Base-by-base conservation (phyloP, 2,329 filamentous ascomycete genomes). In the Claviceps monticola region DNA sequence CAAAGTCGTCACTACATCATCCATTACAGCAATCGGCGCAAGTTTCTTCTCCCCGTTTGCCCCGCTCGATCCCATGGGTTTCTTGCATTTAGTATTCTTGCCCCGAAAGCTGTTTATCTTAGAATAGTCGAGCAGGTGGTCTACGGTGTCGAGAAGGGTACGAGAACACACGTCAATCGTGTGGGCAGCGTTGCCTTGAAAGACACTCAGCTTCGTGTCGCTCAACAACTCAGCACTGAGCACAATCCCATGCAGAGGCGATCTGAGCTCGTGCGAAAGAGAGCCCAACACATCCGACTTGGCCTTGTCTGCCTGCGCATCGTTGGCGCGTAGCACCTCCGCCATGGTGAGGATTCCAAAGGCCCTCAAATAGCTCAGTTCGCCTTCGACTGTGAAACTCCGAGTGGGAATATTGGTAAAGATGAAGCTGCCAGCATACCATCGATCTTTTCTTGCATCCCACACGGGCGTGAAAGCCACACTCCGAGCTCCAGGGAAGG, bases 191-290 rank as follows among this genome's bases (percentile, higher is more conserved):
- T 73, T 71, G 2, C 66, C 64, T 55, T 79, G 76, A 4, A 69
- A 66, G 2, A 68, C 66, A 41, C 66, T 68, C 26, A 79, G 65
- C 0, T 64, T 54, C 0, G 74, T 78, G n/a, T 79, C 75, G 5
- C 71, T 68, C 0, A 82, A 57, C 4, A 80, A 60, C 56, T 80
- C 76, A 1, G 71, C 68, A 50, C 68, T 76, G 0, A 76, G 72
- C 0, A 83, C 62, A 29, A 83, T 74, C 2, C 79, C 80, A 51
- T 83, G 79, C 0, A 83, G 65, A 0, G 80, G 80, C 2, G 74
- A 80, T 5, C 80, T 69, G 9, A 83, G 63, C 58, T 83, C 80
- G 57, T 83, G 80, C 2, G 75, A 79, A 5, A 83, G 72, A 1
- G 75, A 80, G 0, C 75, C 75, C 7, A 83, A 70, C 29, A 80